Evolutionary conservation across 2,329 filamentous ascomycete species (phyloP).

Genomic region (Penicillium sp.): DNA sequence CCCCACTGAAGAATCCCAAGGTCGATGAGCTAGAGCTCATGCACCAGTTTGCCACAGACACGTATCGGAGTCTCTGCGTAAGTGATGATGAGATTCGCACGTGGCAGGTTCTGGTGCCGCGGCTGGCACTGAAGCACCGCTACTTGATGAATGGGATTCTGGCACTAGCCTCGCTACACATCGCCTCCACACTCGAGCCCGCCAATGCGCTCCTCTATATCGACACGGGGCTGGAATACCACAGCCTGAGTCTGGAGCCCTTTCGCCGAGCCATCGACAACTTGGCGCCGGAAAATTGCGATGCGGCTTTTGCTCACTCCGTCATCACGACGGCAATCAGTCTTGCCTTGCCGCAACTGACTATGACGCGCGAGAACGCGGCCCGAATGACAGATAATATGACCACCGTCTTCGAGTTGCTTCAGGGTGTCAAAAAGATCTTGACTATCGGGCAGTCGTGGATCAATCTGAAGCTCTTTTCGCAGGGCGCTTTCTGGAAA

Average conservation of each 20-base stretch:
- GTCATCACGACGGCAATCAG: constrained; percentile 28
- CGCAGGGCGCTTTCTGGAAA: constrained; percentile 48
- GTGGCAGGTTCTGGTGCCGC: constrained; percentile 37
- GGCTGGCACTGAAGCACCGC: constrained; percentile 31
- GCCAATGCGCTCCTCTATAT: constrained; percentile 19
- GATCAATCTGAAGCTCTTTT: constrained; percentile 54
- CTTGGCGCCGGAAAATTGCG: constrained; percentile 27
- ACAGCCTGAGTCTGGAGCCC: constrained; percentile 24
- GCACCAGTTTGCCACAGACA: constrained; percentile 49
- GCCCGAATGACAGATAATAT: constrained; percentile 26
- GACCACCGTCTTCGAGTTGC: constrained; percentile 25
- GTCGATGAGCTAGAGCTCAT: constrained; percentile 48
- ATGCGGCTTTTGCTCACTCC: constrained; percentile 30
- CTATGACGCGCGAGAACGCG: constrained; percentile 7
- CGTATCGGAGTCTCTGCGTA: constrained; percentile 40
- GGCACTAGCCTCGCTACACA: constrained; percentile 37
- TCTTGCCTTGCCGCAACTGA: constrained; percentile 26
- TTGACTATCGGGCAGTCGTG: constrained; percentile 22
- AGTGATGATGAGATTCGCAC: constrained; percentile 23
- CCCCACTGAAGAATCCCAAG: not conserved
- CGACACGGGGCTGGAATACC: constrained; percentile 27
- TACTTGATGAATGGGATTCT: constrained; percentile 39
- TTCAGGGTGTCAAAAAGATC: constrained; percentile 31
- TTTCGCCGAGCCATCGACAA: constrained; percentile 28
- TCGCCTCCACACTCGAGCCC: constrained; percentile 25